A percentile compares a stretch with the other conserved stretches of the same genome.
Evolutionary conservation across 805 yeast species (phyloP).

Genomic region (Suhomyces xylopsoci): DNA sequence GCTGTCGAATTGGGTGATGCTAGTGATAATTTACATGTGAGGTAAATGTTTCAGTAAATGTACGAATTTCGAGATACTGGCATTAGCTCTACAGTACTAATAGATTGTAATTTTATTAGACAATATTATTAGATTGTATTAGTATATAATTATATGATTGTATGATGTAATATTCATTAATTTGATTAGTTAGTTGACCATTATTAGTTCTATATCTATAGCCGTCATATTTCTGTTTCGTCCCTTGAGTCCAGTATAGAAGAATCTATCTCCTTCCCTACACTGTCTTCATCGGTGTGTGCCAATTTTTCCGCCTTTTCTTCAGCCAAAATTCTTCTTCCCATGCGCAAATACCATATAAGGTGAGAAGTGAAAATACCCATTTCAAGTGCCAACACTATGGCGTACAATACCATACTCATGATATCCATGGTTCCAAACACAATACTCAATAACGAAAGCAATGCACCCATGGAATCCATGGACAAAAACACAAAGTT

Average conservation of each 20-base stretch:
- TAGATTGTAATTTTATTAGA: no score
- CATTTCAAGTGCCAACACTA: conserved; percentile 70
- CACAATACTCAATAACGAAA: conserved; percentile 59
- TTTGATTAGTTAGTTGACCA: not conserved
- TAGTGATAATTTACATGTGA: no score
- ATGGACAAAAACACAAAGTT: conserved; percentile 73
- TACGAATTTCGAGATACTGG: no score
- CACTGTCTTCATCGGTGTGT: not conserved
- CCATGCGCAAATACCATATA: conserved; percentile 56
- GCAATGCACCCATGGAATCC: conserved; percentile 78
- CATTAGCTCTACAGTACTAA: no score
- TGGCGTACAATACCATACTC: conserved; percentile 72
- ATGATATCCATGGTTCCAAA: conserved; percentile 68
- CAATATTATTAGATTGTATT: no score
- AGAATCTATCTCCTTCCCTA: not conserved
- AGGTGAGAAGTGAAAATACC: conserved; percentile 73
- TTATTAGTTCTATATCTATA: not conserved
- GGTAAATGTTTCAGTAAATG: no score
- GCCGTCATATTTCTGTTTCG: not conserved
- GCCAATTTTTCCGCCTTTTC: conserved; percentile 19
- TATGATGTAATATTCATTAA: no score
- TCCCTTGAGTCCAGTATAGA: not conserved
- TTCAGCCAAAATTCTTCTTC: conserved; percentile 23
- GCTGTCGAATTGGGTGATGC: no score
- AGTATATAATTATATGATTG: no score